phyloP scores from a whole-genome alignment of 768 basidiomycete species.

The Suillus lakei region DNA sequence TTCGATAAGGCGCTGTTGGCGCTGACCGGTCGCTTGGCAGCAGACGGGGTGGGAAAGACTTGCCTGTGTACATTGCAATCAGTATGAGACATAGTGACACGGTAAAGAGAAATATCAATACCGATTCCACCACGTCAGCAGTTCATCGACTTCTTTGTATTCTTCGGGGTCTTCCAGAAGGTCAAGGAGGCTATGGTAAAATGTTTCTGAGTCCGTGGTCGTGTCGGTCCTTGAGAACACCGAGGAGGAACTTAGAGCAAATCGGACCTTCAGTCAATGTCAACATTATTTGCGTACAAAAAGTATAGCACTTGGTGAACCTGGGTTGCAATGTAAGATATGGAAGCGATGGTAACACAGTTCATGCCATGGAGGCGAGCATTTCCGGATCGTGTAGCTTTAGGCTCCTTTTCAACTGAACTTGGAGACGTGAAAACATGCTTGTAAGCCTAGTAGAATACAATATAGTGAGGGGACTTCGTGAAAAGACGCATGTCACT shows the following conservation, averaged over 20 bases:
- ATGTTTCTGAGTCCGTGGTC: conserved; percentile 27
- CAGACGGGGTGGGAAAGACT: no score
- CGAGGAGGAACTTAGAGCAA: conserved; percentile 21
- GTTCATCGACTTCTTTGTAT: conserved; percentile 17
- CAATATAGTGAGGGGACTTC: conserved; percentile 22
- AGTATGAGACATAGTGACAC: no score
- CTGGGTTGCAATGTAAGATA: conserved; percentile 28
- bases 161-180: conserved; percentile 25
- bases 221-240: conserved; percentile 25
- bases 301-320: conserved; percentile 3
- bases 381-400: conserved; percentile 31
- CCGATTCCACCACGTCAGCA: conserved; percentile 25
- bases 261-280: conserved; percentile 17
- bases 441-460: conserved; percentile 28
- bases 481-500: background rate
- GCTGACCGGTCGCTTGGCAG: no score
- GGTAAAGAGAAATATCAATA: no score
- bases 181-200: no score
- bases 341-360: conserved; percentile 19
- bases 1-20: no score
- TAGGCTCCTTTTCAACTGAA: conserved; percentile 31
- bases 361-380: conserved; percentile 22
- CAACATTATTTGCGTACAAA: conserved; percentile 1
- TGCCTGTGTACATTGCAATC: no score
- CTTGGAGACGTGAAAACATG: conserved; percentile 37